phyloP scores from a whole-genome alignment of 495 filamentous ascomycete genomes.

The Penicillium coffeae region DNA sequence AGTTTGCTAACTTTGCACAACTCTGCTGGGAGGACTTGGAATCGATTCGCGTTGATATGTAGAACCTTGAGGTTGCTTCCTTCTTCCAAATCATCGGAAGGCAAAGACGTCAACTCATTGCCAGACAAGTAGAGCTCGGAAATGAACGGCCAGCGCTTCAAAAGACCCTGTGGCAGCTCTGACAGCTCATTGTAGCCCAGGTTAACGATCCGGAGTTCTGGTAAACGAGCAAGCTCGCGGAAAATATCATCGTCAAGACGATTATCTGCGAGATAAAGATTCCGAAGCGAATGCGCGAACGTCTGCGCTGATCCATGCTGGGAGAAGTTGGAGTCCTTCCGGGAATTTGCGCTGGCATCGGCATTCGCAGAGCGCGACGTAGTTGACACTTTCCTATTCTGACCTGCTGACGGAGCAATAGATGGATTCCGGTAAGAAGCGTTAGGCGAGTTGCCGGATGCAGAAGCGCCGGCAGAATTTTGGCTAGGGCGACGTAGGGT shows the following conservation, averaged over 20 bases:
- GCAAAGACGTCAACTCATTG: constrained; percentile 86
- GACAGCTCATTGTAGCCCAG: constrained; percentile 92
- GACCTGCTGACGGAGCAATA: constrained; percentile 71
- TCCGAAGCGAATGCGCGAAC: constrained; percentile 77
- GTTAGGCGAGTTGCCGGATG: constrained; percentile 67
- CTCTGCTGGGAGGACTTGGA: constrained; percentile 93
- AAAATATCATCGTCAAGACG: constrained; percentile 90
- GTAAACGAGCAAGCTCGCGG: constrained; percentile 77
- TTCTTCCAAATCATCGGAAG: constrained; percentile 91
- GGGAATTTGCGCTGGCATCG: constrained; percentile 56
- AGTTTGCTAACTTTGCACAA: constrained; percentile 90
- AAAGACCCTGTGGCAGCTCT: constrained; percentile 83
- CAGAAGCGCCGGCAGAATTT: constrained; percentile 69
- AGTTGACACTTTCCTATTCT: constrained; percentile 73
- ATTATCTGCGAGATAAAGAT: constrained; percentile 91
- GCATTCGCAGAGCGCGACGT: constrained; percentile 59
- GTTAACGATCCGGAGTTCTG: constrained; percentile 85
- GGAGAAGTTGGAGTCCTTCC: constrained; percentile 87
- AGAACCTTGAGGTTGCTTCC: constrained; percentile 79
- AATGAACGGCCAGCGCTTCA: constrained; percentile 82
- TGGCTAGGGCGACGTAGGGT: constrained; percentile 75
- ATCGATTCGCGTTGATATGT: constrained; percentile 96
- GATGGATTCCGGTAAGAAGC: constrained; percentile 70
- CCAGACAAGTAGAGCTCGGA: constrained; percentile 93
- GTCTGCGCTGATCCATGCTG: constrained; percentile 65